Evolutionary conservation across 352 stramenopile species (phyloP), one percentile per base, ranked within the genome.

Genomic region (Pythium periplocum): DNA sequence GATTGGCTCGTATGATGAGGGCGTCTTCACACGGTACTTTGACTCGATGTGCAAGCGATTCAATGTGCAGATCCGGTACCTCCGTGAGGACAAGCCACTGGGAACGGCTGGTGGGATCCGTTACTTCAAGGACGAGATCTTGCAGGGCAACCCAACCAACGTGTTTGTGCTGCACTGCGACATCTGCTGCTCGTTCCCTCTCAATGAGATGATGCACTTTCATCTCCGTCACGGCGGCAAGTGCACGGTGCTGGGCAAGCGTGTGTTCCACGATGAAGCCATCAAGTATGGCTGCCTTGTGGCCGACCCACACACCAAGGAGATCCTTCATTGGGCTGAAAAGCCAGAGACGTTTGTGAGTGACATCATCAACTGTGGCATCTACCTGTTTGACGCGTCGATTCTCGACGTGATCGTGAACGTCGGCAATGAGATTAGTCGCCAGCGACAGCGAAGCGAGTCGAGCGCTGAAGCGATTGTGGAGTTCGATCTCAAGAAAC

Each of bases 281-380:
- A 83, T 91, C 61, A 94, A 92, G 61, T 95, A 95, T 57, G 86
- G 86, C 32, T 95, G 86, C 59, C 68, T 95, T 6, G 86, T 95
- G 37, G 73, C 74, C 17, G 83, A 95, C 47, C 74, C 77, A 1
- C 55, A 73, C 33, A 82, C 64, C 10, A 90, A 89, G 44, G 82
- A 95, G 72, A 89, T 95, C 35, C 59, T 95, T 30, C 86, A 95
- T 48, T 95, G 86, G 86, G 86, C 86, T 6, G 86, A 95, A 51
- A 95, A 95, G 44, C 86, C 86, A 8, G 80, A 93, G 64, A 93
- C 86, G 4, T 95, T 95, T 61, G 86, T 95, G 41, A 95, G 86
- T 59, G 83, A 95, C 61, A 87, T 94, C 43, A 95, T 95, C 71
- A 95, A 95, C 62, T 95, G 86, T 46, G 86, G 86, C 9, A 87